Percentiles rank a stretch among this genome's conserved stretches.
These are phyloP conservation scores for Bassia scoparia DNA, from an alignment of 148 eudicot species.

Conservation along the genomic window DNA sequence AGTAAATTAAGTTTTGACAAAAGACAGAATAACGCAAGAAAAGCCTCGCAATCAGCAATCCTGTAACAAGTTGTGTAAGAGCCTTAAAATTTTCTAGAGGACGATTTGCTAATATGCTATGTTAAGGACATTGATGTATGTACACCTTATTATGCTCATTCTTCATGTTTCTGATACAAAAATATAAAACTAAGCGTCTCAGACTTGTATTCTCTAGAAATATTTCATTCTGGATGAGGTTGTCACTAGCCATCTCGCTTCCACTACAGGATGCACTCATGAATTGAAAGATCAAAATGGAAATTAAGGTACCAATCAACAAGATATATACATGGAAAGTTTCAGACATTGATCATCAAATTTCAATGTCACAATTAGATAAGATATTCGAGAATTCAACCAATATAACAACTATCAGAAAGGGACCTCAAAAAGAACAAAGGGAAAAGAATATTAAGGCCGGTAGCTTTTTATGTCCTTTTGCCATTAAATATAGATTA, in stretches of 20 bases:
- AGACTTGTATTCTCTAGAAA: too few species aligned
- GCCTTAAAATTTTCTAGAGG: slow-evolving; percentile 9
- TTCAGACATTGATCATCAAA: not conserved
- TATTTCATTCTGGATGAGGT: too few species aligned
- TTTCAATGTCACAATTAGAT: not conserved
- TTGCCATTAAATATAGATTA: slow-evolving; percentile 2
- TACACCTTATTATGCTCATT: not conserved
- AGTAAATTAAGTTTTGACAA: not conserved
- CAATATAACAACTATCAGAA: not conserved
- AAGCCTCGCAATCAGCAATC: not conserved
- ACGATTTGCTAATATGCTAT: not conserved
- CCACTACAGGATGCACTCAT: too few species aligned
- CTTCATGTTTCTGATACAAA: too few species aligned
- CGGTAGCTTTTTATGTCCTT: slow-evolving; percentile 2
- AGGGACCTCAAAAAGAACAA: slow-evolving; percentile 4
- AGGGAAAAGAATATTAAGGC: slow-evolving; percentile 3
- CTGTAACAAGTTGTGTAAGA: not conserved
- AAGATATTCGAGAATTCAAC: not conserved
- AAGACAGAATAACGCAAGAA: not conserved
- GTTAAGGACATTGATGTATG: not conserved
- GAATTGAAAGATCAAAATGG: too few species aligned
- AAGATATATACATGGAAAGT: not conserved
- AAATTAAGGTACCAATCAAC: not conserved
- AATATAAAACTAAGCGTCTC: too few species aligned
- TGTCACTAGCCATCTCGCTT: too few species aligned